A percentile compares a stretch with the other conserved stretches of the same genome.
These are phyloP conservation scores for Clarireedia hainanense DNA, from an alignment of 2,329 filamentous ascomycete genomes.

Conservation along the genomic window DNA sequence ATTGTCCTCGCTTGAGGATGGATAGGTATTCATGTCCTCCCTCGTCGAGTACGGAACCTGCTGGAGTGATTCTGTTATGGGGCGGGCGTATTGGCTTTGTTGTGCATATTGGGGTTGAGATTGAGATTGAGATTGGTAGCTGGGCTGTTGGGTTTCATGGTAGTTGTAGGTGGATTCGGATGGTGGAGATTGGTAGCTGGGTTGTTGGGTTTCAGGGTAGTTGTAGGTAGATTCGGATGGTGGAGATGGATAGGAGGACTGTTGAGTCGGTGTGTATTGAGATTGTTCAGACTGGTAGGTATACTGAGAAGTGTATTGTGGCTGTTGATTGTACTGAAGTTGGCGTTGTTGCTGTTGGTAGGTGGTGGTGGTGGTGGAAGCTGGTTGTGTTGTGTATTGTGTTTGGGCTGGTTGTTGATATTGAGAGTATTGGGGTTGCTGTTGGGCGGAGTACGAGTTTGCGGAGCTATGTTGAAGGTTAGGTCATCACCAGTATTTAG, in stretches of 20 bases:
- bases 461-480: not conserved
- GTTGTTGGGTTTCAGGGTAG: not conserved
- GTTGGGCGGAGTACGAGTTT: not conserved
- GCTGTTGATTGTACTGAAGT: not conserved
- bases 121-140: not conserved
- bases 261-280: not conserved
- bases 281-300: not conserved
- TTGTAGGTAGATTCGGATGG: not conserved
- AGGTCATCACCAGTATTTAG: not conserved
- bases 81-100: not conserved
- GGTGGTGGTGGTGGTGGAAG: not conserved
- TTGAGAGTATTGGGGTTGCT: not conserved
- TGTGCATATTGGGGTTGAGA: not conserved
- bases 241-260: not conserved
- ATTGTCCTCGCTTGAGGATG: slow-evolving; percentile 8
- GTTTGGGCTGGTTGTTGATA: not conserved
- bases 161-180: not conserved
- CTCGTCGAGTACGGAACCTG: not conserved
- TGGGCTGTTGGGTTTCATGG: not conserved
- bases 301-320: not conserved
- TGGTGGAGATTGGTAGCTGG: not conserved
- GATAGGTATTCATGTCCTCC: slow-evolving; percentile 14
- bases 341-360: not conserved
- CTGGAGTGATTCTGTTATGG: not conserved
- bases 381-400: not conserved